A percentile compares a stretch with the other conserved stretches of the same genome.
These are phyloP conservation scores for Aquilaria yunnanensis DNA, from an alignment of 345 rosid species.

Conservation along the genomic window DNA sequence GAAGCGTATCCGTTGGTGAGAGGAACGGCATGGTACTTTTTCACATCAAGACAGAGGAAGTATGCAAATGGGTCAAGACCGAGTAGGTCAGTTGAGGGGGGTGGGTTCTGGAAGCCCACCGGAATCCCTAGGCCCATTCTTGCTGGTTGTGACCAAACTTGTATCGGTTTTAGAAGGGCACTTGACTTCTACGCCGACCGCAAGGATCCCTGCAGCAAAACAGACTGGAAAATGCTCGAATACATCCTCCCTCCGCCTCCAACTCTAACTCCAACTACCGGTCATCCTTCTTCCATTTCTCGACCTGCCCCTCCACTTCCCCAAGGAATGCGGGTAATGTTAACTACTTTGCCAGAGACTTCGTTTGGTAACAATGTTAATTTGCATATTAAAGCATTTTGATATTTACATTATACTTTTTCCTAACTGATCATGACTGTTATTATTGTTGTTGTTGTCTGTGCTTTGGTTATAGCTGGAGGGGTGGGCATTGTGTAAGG, in stretches of 20 bases:
- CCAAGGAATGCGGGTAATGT: no score
- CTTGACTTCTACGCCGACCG: neutral
- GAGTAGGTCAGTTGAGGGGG: neutral
- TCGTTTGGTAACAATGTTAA: no score
- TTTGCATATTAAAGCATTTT: no score
- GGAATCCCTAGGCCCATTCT: neutral
- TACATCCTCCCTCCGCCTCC: neutral
- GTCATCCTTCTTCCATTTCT: no score
- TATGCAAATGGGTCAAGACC: neutral
- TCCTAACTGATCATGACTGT: no score
- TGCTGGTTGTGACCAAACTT: no score
- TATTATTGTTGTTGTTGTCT: no score
- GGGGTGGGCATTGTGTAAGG: neutral
- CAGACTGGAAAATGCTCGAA: slow-evolving; percentile 5
- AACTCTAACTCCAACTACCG: no score
- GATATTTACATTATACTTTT: no score
- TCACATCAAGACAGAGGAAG: neutral
- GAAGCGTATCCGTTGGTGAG: no score
- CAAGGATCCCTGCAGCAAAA: neutral
- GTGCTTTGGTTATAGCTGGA: neutral
- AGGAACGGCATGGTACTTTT: slow-evolving; percentile 3
- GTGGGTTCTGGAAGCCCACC: slow-evolving; percentile 3
- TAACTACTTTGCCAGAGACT: no score
- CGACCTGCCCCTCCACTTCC: no score
- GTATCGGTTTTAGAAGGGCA: neutral